Base-by-base conservation (phyloP, 2,329 filamentous ascomycete species). In the Blastomyces percursus region DNA sequence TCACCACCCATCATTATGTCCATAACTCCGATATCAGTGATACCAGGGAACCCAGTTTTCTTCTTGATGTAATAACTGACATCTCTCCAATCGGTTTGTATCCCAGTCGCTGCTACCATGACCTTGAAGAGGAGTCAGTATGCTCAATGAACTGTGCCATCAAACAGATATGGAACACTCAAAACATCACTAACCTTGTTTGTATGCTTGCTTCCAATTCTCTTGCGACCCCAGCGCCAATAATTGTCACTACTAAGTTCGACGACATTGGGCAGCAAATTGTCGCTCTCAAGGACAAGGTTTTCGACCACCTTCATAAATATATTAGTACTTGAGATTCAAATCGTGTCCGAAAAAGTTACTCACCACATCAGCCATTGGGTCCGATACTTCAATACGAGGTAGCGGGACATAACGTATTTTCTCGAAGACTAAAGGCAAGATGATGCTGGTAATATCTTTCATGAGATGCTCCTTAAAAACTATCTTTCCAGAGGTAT, bases 391-490 rank as follows among this genome's bases (percentile, higher is more conserved):
- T 79, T 99, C 94, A 64, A 99, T 96, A 62, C 94, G 89, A 27
- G 94, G 94, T 59, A 99, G 85, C 3, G 94, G 91, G 16, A 99
- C 84, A 75, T 99, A 99, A 65, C 90, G 87, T 62, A 94, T 81
- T 67, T 87, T 90, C 79, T 95, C 89, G 67, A 99, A 88, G 61
- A 90, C 78, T 12, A 82, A 84, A 1, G 94, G 94, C 8, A 99
- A 72, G 67, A 99, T 93, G 61, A 96, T 86, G 42, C 94, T 88
- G 14, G 85, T 88, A 61, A 99, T 72, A 69, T 99, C 94, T 79
- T 91, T 96, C 70, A 97, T 61, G 27, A 99, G 82, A 70, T 97
- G 90, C 66, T 89, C 89, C 84, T 99, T 99, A 82, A 97, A 97
- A 3, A 81, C 82, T 1, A 89, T 80, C 79, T 95, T 93, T 70